These are phyloP conservation scores for Blepharisma japonicum DNA, from an alignment of 73 alveolate species.

Conservation along the genomic window DNA sequence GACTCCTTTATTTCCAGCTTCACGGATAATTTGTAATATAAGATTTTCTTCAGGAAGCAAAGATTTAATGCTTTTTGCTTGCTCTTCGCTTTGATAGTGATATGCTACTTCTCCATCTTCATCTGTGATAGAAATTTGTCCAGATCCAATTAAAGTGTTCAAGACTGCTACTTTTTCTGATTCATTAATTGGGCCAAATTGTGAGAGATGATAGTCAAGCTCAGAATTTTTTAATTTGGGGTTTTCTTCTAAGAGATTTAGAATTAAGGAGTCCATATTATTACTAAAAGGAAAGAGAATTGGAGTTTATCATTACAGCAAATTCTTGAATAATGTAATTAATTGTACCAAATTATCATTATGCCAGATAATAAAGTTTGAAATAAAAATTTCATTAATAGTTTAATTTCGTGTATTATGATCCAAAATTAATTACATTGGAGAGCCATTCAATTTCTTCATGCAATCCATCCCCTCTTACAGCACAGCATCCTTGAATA, in stretches of 20 bases:
- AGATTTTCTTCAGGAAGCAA: neutral
- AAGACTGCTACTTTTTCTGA: neutral
- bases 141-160: neutral
- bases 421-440: neutral
- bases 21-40: neutral
- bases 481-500: slow-evolving; percentile 12
- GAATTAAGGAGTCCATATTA: slow-evolving; percentile 3
- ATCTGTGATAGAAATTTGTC: slow-evolving; percentile 8
- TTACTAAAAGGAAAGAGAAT: too few species aligned
- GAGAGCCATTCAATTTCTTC: slow-evolving; percentile 18
- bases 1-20: neutral
- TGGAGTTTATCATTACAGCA: too few species aligned
- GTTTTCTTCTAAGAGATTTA: neutral
- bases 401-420: neutral
- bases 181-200: neutral
- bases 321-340: too few species aligned
- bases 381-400: too few species aligned
- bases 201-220: neutral
- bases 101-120: slow-evolving; percentile 6
- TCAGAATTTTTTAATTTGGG: neutral
- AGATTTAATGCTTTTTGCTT: neutral
- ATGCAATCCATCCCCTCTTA: slow-evolving; percentile 27
- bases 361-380: too few species aligned
- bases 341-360: too few species aligned
- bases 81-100: neutral